These are phyloP conservation scores for Porphyrellus cyaneotinctus DNA, from an alignment of 768 basidiomycete genomes.

Conservation along the genomic window DNA sequence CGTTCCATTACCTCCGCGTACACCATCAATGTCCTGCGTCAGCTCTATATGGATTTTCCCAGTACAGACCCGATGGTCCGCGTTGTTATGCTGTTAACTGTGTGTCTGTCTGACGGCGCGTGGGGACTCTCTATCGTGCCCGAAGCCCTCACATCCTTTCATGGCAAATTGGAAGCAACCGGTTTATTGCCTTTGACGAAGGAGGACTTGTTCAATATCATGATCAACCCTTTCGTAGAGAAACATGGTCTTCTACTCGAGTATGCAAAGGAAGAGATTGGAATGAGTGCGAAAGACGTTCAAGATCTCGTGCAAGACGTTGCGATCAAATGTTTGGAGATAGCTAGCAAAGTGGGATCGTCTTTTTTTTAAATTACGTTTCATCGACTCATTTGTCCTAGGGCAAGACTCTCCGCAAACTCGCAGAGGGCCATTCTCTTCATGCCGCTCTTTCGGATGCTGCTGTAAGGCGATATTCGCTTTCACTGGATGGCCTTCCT, in stretches of 20 bases:
- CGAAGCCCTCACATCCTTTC: conserved; percentile 32
- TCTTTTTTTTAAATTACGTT: background rate
- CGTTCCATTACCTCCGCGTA: conserved; percentile 54
- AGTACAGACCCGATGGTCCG: conserved; percentile 57
- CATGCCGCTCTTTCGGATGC: conserved; percentile 39
- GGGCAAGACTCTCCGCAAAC: conserved; percentile 63
- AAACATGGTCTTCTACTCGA: conserved; percentile 47
- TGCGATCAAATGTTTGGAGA: conserved; percentile 53
- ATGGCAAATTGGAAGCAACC: conserved; percentile 51
- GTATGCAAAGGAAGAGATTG: conserved; percentile 44
- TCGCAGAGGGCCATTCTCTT: conserved; percentile 49
- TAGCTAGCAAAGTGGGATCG: conserved; percentile 45
- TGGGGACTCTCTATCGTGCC: conserved; percentile 27
- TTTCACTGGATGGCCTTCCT: conserved; percentile 55
- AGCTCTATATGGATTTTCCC: conserved; percentile 66
- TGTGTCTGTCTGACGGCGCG: conserved; percentile 44
- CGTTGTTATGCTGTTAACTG: conserved; percentile 67
- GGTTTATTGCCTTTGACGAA: conserved; percentile 52
- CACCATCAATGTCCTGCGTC: conserved; percentile 52
- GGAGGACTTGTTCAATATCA: conserved; percentile 57
- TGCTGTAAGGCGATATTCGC: conserved; percentile 48
- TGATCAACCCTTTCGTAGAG: conserved; percentile 69
- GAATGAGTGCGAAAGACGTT: conserved; percentile 41
- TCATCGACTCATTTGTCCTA: conserved; percentile 24
- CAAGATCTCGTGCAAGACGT: conserved; percentile 55